Evolutionary conservation across 768 basidiomycete species (phyloP).

Genomic region (Lentinus brumalis): DNA sequence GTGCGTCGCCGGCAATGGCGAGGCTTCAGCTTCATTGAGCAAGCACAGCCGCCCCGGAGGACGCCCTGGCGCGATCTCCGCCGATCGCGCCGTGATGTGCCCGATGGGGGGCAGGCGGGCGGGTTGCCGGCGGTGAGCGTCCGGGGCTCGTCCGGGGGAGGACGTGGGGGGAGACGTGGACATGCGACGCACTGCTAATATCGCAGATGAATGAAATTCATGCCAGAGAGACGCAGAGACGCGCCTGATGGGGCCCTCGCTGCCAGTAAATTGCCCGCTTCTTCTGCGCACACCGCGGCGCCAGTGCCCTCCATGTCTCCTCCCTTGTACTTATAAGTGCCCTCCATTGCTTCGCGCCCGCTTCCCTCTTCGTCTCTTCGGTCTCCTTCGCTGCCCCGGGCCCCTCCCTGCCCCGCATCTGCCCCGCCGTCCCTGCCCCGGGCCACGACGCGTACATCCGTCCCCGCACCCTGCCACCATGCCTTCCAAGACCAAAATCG

Average conservation of each 20-base stretch:
- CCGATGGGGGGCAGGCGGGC: not conserved
- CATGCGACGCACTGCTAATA: not conserved
- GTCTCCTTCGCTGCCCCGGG: not conserved
- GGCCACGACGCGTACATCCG: not conserved
- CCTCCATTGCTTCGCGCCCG: constrained; percentile 11
- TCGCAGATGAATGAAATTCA: too few relatives aligned
- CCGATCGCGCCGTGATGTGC: constrained; percentile 8
- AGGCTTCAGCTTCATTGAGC: not conserved
- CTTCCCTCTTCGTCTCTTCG: constrained; percentile 6
- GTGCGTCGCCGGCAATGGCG: not conserved
- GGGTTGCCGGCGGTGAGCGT: not conserved
- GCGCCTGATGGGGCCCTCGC: constrained; percentile 1
- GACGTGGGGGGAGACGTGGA: not conserved
- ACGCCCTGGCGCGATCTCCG: constrained; percentile 3
- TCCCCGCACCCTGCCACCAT: not conserved
- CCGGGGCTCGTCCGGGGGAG: not conserved
- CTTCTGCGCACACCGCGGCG: constrained; percentile 9
- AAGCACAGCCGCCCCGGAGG: not conserved
- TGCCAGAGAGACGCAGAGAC: not conserved
- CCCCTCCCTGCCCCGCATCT: not conserved
- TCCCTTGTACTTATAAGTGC: constrained; percentile 79
- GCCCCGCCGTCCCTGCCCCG: not conserved
- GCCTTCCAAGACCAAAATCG: constrained; percentile 18
- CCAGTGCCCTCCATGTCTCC: not conserved
- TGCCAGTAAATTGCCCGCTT: not conserved